These are phyloP conservation scores for Quercus variabilis DNA, from an alignment of 306 rosid species.

Conservation along the genomic window DNA sequence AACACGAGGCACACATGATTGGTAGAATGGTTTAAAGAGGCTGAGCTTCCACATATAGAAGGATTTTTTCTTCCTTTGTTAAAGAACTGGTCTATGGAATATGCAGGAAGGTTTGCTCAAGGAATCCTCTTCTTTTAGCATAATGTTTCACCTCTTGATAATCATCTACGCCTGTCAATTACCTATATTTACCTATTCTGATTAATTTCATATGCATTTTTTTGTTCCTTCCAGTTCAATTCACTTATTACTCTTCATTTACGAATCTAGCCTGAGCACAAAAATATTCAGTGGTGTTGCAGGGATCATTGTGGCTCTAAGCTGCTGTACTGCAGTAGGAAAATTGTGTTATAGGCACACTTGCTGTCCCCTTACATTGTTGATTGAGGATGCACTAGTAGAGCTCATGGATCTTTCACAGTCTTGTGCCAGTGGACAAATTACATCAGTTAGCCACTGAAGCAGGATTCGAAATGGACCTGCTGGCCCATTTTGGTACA, in stretches of 20 bases:
- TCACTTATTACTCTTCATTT: constrained; percentile 11
- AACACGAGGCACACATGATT: constrained; percentile 42
- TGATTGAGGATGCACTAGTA: constrained; percentile 39
- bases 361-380: constrained; percentile 19
- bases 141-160: constrained; percentile 14
- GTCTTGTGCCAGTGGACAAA: constrained; percentile 55
- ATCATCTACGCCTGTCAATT: neutral
- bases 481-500: constrained; percentile 59
- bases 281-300: constrained; percentile 67
- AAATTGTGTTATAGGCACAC: constrained; percentile 38
- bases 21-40: constrained; percentile 56
- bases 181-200: neutral
- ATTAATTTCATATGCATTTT: neutral
- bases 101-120: constrained; percentile 72
- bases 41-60: constrained; percentile 42
- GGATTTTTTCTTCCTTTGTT: constrained; percentile 59
- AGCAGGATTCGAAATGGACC: constrained; percentile 61
- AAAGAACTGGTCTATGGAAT: constrained; percentile 66
- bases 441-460: constrained; percentile 53
- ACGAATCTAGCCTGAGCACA: constrained; percentile 38
- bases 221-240: constrained; percentile 3
- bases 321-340: constrained; percentile 66
- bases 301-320: constrained; percentile 66
- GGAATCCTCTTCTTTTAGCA: constrained; percentile 21
- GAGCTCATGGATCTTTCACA: constrained; percentile 59